Evolutionary conservation across 805 yeast genomes (phyloP), one percentile per base, ranked within the genome.

Genomic region (Metschnikowia anglica): DNA sequence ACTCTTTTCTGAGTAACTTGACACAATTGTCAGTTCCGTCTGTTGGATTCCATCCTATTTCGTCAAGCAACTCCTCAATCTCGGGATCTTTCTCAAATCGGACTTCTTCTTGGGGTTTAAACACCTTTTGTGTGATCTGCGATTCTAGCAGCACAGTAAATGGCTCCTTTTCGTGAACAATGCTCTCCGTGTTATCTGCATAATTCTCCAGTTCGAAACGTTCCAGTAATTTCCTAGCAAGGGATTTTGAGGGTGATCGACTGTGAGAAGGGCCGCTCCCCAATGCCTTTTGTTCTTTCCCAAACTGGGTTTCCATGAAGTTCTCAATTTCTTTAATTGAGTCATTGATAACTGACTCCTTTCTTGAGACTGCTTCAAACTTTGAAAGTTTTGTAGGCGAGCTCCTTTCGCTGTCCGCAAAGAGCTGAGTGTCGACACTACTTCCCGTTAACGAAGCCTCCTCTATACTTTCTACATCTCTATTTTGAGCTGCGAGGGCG

Each of bases 21-120:
- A 83, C 72, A 20, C 90, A 62, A 0, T 73, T 68, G 21, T 70
- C 73, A 7, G 87, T 75, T 48, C 80, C 83, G 55, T 85, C 95
- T 4, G 71, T 65, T 2, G 82, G 74, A 21, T 76, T 76, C 93
- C 96, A 91, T 24, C 81, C 79, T 17, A 89, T 73, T 47, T 86
- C 91, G 21, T 84, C 87, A 44, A 90, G 75, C 11, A 88, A 61
- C 47, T 87, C 95, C 37, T 81, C 83, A 23, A 75, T 56, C 42
- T 73, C 79, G 0, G 74, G 59, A 40, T 68, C 74, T 24, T 60
- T 63, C 29, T 65, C 72, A 7, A 51, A 24, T 5, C 46, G 41
- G n/a, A 35, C 30, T 9, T 40, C 48, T 4, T 37, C 13, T 16
- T 34, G 39, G n/a, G 35, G 11, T 36, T 37, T 20, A 5, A 31